Percentiles rank a stretch among this genome's conserved stretches.
These are phyloP conservation scores for Diplodia seriata DNA, from an alignment of 2,329 filamentous ascomycete genomes.

Conservation along the genomic window DNA sequence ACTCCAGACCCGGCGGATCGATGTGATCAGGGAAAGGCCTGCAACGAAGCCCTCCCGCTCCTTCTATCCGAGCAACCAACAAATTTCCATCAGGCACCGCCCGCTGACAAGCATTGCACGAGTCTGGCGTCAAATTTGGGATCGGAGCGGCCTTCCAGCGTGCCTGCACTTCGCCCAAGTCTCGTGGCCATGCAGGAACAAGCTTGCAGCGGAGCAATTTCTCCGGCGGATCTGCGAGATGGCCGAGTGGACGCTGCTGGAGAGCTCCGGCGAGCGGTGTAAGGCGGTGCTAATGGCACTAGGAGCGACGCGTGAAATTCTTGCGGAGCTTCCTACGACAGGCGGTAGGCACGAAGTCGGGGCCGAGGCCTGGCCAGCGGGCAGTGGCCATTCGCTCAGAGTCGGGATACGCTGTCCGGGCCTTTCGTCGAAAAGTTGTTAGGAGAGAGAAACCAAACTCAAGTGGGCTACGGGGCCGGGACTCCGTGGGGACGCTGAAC, in stretches of 20 bases:
- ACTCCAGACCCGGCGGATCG: constrained; percentile 31
- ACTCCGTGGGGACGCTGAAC: constrained; percentile 31
- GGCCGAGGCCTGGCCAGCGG: constrained; percentile 15
- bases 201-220: constrained; percentile 26
- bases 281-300: not conserved
- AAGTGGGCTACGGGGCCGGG: constrained; percentile 27
- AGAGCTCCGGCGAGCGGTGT: constrained; percentile 1
- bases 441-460: constrained; percentile 16
- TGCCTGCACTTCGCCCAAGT: not conserved
- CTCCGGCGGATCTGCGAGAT: constrained; percentile 31
- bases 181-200: constrained; percentile 33
- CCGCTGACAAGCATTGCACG: constrained; percentile 3
- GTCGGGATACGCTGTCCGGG: constrained; percentile 16
- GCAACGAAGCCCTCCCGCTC: constrained; percentile 22
- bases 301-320: constrained; percentile 20
- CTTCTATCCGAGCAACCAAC: constrained; percentile 29
- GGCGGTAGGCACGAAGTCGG: constrained; percentile 15
- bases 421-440: constrained; percentile 28
- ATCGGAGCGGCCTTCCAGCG: not conserved
- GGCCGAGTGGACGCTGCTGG: not conserved
- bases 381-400: not conserved
- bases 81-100: constrained; percentile 21
- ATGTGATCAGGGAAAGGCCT: constrained; percentile 26
- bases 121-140: constrained; percentile 11
- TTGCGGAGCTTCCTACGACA: constrained; percentile 22